These are phyloP conservation scores for Fusarium compactum DNA, from an alignment of 2,329 filamentous ascomycete genomes.

Conservation along the genomic window DNA sequence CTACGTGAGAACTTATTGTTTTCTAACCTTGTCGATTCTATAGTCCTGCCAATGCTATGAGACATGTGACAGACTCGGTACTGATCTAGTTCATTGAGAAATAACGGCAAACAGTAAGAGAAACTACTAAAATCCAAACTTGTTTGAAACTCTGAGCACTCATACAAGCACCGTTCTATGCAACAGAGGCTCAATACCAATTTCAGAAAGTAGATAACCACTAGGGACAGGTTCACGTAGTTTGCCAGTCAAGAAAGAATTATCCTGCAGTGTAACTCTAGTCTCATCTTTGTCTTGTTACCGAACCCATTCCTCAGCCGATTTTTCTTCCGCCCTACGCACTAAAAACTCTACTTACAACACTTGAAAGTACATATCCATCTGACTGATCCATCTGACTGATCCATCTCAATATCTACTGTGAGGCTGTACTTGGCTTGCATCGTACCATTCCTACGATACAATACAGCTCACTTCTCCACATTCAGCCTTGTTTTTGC, in stretches of 20 bases:
- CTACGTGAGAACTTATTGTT: not conserved
- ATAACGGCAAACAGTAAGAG: not conserved
- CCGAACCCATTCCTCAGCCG: slow-evolving; percentile 33
- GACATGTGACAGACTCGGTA: not conserved
- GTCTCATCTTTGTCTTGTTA: slow-evolving; percentile 13
- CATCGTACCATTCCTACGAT: slow-evolving; percentile 12
- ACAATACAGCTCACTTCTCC: not conserved
- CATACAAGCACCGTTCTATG: not conserved
- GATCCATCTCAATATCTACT: slow-evolving; percentile 4
- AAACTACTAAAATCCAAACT: not conserved
- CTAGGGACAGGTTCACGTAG: slow-evolving; percentile 9
- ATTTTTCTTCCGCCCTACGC: slow-evolving; percentile 38
- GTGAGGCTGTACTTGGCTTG: slow-evolving; percentile 8
- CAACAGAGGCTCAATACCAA: not conserved
- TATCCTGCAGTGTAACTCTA: slow-evolving; percentile 25
- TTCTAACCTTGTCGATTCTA: not conserved
- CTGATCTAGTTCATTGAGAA: not conserved
- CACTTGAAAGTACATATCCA: not conserved
- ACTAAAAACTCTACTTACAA: slow-evolving; percentile 26
- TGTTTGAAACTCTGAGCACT: not conserved
- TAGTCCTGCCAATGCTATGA: not conserved
- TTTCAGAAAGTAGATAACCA: not conserved
- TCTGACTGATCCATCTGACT: slow-evolving; percentile 4
- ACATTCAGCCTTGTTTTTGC: slow-evolving; percentile 16
- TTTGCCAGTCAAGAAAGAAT: slow-evolving; percentile 5